Evolutionary conservation across 306 rosid species (phyloP), one percentile per base, ranked within the genome.

Genomic region (Cucurbita argyrosperma): DNA sequence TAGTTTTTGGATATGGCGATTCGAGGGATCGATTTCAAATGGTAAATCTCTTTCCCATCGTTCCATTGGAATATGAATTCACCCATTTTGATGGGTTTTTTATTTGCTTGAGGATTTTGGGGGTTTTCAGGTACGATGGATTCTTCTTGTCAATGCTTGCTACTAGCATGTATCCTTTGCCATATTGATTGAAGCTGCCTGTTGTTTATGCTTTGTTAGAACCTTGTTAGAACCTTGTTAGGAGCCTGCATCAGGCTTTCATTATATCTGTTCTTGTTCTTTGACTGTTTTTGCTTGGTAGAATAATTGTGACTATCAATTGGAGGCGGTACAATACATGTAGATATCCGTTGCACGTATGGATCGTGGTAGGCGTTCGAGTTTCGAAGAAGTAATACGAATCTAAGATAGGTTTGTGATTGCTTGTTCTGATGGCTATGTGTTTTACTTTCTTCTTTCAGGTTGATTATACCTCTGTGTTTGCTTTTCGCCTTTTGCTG

Each of bases 81-180:
- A 7, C 42, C 54, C 26, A 3, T 56, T 13, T 39, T 58, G 30
- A 23, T 67, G 72, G 53, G 65, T 23, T 74, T 57, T 74, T 74
- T 8, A 39, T 7, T 21, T 15, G 21, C n/a, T 4, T 40, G 4
- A 12, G 39, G 37, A 11, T 67, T 67, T 67, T 23, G 55, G 72
- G 16, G 11, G 8, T 46, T 63, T 46, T 8, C 49, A 37, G 77
- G 77, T 94, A 88, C 68, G 99, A 94, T 76, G 99, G 96, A 9
- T 94, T 90, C 80, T 94, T 94, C 90, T 76, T 94, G 87, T 89
- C 96, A 59, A 94, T 94, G 97, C 95, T 94, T 77, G 99, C 99
- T 72, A 91, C 99, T 23, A 94, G 99, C 51, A 59, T 74, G 77
- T 74, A 74, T 74, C 77, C 77, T 74, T 74, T 56, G 14, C 66